Evolutionary conservation across 1,284 basidiomycete species (phyloP), one percentile per base, ranked within the genome.

Genomic region (Marasmius sp.): DNA sequence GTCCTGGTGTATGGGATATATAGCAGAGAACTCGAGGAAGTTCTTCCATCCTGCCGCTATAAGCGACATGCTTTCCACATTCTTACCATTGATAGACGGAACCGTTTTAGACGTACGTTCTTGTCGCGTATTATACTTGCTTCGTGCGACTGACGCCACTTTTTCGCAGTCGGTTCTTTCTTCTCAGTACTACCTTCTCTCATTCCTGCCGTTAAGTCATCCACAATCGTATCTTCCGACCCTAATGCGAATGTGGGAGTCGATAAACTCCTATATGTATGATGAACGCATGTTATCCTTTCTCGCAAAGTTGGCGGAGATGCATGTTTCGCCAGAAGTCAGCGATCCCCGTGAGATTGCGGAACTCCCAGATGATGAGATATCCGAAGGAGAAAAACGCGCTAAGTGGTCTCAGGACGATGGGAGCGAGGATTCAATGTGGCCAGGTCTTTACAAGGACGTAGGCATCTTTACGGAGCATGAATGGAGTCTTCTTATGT

Each of bases 1-100:
- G 22, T 85, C 90, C n/a, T 91, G 86, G 80, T 91, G 85, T 64
- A 90, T 95, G 80, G 90, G 94, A 33, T 93, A 92, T 71, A 84
- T 98, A 63, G 92, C 94, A 39, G 91, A 94, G 66, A 84, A 84
- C 67, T 84, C 87, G 45, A 89, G 92, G 67, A 83, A 92, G 50
- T 98, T 98, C 82, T 98, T 96, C 76, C 90, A 95, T 68, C 92
- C 95, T 9, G 85, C 88, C 57, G 92, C 94, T 55, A 91, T 92
- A 52, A 88, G 93, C 67, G 92, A 93, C 66, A 98, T 99, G 93
- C 87, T 99, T 33, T 81, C 86, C 36, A 87, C 85, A 8, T 92
- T 95, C 70, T 76, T 95, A 27, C 93, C 91, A 8, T 77, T 80
- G 63, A 82, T 96, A 64, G 91, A 95, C 69, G 90, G 89, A 38